A percentile compares a stretch with the other conserved stretches of the same genome.
These are phyloP conservation scores for Scenedesmus sp. DNA, from an alignment of 163 green algal species.

Conservation along the genomic window DNA sequence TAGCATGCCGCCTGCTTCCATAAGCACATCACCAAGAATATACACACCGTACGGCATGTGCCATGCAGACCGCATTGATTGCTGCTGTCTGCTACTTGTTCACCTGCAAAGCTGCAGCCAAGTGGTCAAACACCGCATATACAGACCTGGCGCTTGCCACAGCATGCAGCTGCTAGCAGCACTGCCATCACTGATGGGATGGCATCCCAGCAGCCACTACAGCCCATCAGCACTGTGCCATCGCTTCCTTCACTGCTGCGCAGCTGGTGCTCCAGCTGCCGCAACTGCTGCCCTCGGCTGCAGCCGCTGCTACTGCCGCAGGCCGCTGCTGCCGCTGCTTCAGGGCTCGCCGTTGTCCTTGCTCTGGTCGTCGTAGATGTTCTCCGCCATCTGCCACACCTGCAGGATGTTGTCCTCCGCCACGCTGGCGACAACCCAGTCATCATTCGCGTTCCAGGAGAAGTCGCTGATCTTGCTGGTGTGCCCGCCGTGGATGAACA, in stretches of 20 bases:
- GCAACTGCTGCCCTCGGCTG: not conserved
- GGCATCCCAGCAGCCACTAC: not conserved
- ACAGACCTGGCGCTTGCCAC: not conserved
- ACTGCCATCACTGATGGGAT: not conserved
- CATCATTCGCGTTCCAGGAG: conserved; percentile 95
- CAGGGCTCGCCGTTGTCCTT: conserved; percentile 48
- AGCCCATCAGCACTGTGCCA: not conserved
- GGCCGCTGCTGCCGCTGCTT: not conserved
- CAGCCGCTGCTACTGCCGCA: not conserved
- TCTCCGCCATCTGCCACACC: conserved; percentile 62
- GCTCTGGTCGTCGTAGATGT: conserved; percentile 52
- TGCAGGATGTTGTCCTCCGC: conserved; percentile 99
- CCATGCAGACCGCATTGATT: not conserved
- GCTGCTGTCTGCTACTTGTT: not conserved
- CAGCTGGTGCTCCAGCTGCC: not conserved
- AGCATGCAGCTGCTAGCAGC: not conserved
- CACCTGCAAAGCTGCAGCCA: too few relatives aligned
- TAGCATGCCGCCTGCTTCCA: too few relatives aligned
- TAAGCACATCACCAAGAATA: not conserved
- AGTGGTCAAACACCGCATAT: not conserved
- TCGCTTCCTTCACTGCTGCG: not conserved
- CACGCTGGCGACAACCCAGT: conserved; percentile 96
- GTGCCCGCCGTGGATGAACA: conserved; percentile 99
- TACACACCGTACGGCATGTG: too few relatives aligned
- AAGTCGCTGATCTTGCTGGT: conserved; percentile 97